These are phyloP conservation scores for Flaveria trinervia DNA, from an alignment of 129 eudicot species.

Conservation along the genomic window DNA sequence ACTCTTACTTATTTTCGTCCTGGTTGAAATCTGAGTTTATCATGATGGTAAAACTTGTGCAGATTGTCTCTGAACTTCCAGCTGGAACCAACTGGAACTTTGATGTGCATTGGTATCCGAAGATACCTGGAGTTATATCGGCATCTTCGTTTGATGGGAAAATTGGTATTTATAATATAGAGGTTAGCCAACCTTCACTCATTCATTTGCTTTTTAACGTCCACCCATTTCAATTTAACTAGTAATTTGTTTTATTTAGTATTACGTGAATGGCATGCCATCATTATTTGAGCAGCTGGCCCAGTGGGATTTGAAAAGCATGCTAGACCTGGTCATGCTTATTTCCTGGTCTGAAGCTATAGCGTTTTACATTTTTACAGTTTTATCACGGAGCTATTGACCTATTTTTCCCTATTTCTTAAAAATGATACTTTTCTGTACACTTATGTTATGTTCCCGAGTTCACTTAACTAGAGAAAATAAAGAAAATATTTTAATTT, in stretches of 20 bases:
- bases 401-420: neutral
- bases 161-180: conserved; percentile 83
- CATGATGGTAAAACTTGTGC: conserved; percentile 29
- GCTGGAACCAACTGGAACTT: conserved; percentile 94
- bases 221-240: neutral
- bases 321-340: neutral
- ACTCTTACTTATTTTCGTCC: neutral
- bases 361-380: neutral
- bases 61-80: conserved; percentile 94
- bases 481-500: too few relatives aligned
- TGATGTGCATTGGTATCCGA: conserved; percentile 92
- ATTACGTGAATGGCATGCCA: too few relatives aligned
- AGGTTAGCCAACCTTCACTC: conserved; percentile 52
- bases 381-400: conserved; percentile 8
- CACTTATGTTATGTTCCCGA: too few relatives aligned
- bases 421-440: neutral
- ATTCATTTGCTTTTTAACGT: conserved; percentile 7
- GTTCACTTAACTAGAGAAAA: too few relatives aligned
- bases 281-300: conserved; percentile 12
- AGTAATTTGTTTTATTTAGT: neutral
- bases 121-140: conserved; percentile 88
- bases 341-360: conserved; percentile 10
- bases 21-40: conserved; percentile 9
- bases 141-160: conserved; percentile 98
- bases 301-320: neutral